Evolutionary conservation across 495 filamentous ascomycete species (phyloP), one percentile per base, ranked within the genome.

Genomic region (Aspergillus kassunensis): DNA sequence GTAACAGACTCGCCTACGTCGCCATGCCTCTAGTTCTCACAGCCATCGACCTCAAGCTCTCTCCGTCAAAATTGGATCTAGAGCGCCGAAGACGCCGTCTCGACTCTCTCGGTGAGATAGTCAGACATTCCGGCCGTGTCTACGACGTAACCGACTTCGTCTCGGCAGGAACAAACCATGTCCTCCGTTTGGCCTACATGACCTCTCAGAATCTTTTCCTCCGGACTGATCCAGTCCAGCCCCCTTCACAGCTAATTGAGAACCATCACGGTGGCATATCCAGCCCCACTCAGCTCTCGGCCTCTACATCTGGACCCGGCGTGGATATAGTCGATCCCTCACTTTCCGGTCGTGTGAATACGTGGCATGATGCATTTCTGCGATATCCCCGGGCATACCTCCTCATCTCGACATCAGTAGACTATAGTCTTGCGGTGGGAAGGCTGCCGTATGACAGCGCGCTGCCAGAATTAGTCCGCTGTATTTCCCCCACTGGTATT

Each of bases 111-210:
- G 62, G 63, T 5, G 56, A 55, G 21, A 68, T 70, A 1, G 58
- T 70, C n/a, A 61, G 61, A 10, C 67, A 61, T 23, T 64, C 64
- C 2, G 56, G 62, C 19, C 37, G 53, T 0, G 51, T 67, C 5
- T 70, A 68, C 41, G 65, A 70, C 33, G 65, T 70, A 3, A 68
- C 65, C 0, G 67, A 70, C 29, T 58, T 61, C 13, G 67, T 70
- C 9, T 63, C 58, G 0, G 53, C 56, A 2, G 60, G 62, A 2
- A 65, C 64, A 1, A 70, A 70, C 40, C 60, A 67, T 11, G 60
- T 70, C 15, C 43, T 70, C 2, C 61, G 66, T 6, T 54, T 70
- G 4, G 67, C 67, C 0, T 70, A 70, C 35, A 37, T 51, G 8
- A 65, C 60, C 6, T 62, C 65, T 0, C 62, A 66, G 30, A 56